Base-by-base conservation (phyloP, 257 asterid species). In the Gentiana straminea region DNA sequence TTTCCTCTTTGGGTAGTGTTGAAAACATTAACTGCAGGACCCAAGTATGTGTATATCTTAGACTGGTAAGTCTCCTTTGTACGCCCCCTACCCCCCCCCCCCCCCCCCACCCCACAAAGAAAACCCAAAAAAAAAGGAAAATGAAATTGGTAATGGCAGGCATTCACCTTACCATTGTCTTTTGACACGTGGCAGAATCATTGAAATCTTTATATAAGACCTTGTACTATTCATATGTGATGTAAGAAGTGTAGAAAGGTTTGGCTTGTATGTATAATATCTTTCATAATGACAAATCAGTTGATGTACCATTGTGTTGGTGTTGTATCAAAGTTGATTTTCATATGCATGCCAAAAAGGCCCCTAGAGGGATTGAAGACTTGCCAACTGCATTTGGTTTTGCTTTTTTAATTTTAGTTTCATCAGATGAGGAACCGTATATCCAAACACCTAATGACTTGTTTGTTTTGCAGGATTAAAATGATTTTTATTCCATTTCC, bases 1-100 rank as follows among this genome's bases (percentile, higher is more conserved):
- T 54, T 56, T 64, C 62, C 35, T 52, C 67, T 38, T 60, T 32
- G 52, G 68, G 34, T 60, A 62, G 52, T 41, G 46, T 41, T 5
- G 2, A 41, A 41, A 4, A 5, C 9, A 10, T 41, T 41, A 3
- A 41, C 24, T 24, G 24, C 24, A 24, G 24, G 24, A 24, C 24
- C 24, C 24, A 24, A 24, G 24, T 24, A 24, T 24, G 24, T 24
- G 24, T 24, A 24, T 24, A 24, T 24, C 24, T 24, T 24, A 24
- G 24, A 24, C 24, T 24, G 24, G 24, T 24, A 24, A 24, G 24
- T 24, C 24, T 24, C 24, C 24, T 24, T 24, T 24, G 24, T 24
- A 24, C 24, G 24, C 24, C 24, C 24, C 24, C 24, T 24, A 24
- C 24, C 24, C 24, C 1, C 24, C 24, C 24, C 0, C 24, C 24